Base-by-base conservation (phyloP, 2,329 filamentous ascomycete genomes). In the Blastomyces gilchristii region DNA sequence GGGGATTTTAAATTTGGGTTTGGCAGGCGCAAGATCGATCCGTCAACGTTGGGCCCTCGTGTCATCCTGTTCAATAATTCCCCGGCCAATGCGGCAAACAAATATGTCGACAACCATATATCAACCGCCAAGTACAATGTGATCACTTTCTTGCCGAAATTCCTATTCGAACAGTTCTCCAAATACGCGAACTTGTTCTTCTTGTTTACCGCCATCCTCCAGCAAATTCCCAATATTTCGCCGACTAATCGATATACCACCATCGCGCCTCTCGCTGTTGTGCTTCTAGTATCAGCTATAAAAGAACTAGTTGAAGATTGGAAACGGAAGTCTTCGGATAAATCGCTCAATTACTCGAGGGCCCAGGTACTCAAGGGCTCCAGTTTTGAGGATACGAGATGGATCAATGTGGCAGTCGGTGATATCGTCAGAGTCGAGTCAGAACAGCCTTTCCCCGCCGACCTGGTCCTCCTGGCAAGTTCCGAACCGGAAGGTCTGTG, bases 171-270 rank as follows among this genome's bases (percentile, higher is more conserved):
- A 76, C 94, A 99, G 75, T 99, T 99, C 78, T 97, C 92, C 65
- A 99, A 97, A 81, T 96, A 97, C 77, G 94, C 94, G 80, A 99
- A 99, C 78, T 78, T 99, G 72, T 99, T 99, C 81, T 99, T 99
- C 88, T 84, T 99, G 74, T 97, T 99, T 76, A 99, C 94, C 47
- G 92, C 94, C 18, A 87, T 85, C 50, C 80, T 99, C 56, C 94
- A 99, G 79, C 94, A 99, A 75, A 96, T 99, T 65, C 94, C 94
- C 28, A 87, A 89, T 68, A 87, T 99, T 65, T 96, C 92, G 43
- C 94, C 95, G 8, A 99, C 94, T 11, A 97, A 97, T 78, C 85
- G 83, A 76, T 99, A 92, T 73, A 99, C 94, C 6, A 99, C 95
- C 47, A 97, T 99, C 73, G 93, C 89, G 6, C 94, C 94, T n/a